phyloP scores from a whole-genome alignment of 2,329 filamentous ascomycete genomes.

The Arthrobotrys megalospora region DNA sequence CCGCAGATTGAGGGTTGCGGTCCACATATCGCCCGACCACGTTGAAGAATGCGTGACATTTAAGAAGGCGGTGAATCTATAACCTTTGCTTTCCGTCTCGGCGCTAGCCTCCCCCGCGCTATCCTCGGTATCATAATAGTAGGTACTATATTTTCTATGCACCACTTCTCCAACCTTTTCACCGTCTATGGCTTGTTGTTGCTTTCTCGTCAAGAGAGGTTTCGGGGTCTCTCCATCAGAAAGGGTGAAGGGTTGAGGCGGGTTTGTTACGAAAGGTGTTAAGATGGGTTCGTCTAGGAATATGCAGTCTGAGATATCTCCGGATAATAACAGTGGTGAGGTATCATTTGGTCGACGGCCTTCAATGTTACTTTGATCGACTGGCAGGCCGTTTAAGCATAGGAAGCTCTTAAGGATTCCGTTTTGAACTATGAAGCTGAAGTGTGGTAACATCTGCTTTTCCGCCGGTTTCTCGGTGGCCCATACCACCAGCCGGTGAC shows the following conservation, averaged over 20 bases:
- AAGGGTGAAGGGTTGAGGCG: background rate
- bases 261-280: background rate
- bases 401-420: conserved; percentile 2
- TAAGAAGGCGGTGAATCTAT: no score
- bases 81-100: background rate
- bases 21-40: conserved; percentile 32
- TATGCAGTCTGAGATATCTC: conserved; percentile 15
- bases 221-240: background rate
- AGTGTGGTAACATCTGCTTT: background rate
- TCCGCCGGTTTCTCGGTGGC: background rate
- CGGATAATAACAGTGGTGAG: background rate
- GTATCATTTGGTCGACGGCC: background rate
- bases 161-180: background rate
- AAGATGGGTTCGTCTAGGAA: conserved; percentile 40
- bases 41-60: no score
- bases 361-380: no score
- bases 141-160: background rate
- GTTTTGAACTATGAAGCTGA: conserved; percentile 31
- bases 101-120: background rate
- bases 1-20: conserved; percentile 3
- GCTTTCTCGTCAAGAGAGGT: background rate
- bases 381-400: background rate
- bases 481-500: background rate
- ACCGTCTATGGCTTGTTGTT: background rate
- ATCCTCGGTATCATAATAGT: background rate